A percentile compares a stretch with the other conserved stretches of the same genome.
These are phyloP conservation scores for Spiraea crenata DNA, from an alignment of 331 rosid species.

Conservation along the genomic window DNA sequence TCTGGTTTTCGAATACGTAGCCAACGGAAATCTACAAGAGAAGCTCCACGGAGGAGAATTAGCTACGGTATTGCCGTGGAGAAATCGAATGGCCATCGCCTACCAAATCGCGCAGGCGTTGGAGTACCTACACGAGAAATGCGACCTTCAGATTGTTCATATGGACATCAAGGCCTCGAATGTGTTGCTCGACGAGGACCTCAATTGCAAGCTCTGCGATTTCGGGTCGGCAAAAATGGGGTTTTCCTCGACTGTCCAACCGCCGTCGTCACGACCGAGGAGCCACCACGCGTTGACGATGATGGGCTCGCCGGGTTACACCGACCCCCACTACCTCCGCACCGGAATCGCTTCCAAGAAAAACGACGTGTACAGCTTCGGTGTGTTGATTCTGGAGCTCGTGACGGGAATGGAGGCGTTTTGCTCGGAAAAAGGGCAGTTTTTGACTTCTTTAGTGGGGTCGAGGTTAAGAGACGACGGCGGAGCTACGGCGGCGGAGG, in stretches of 20 bases:
- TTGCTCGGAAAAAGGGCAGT: conserved; percentile 28
- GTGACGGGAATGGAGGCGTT: conserved; percentile 43
- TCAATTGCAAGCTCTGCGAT: conserved; percentile 48
- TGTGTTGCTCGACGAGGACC: conserved; percentile 34
- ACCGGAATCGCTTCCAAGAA: conserved; percentile 56
- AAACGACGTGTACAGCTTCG: conserved; percentile 50
- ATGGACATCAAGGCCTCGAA: conserved; percentile 49
- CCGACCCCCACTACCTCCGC: conserved; percentile 49
- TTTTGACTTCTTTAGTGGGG: conserved; percentile 23
- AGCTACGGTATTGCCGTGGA: conserved; percentile 34
- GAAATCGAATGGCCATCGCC: conserved; percentile 36
- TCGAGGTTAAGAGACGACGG: conserved; percentile 2
- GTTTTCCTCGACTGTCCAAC: conserved; percentile 36
- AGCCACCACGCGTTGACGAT: conserved; percentile 26
- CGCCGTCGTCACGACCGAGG: background rate
- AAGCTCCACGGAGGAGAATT: conserved; percentile 31
- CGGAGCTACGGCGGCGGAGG: background rate
- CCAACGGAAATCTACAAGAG: conserved; percentile 47
- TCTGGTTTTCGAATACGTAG: conserved; percentile 39
- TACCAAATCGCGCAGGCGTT: conserved; percentile 39
- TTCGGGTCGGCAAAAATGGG: conserved; percentile 55
- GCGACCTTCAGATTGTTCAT: conserved; percentile 43
- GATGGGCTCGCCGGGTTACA: conserved; percentile 58
- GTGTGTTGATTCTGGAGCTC: conserved; percentile 40
- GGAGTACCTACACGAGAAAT: conserved; percentile 40